phyloP scores from a whole-genome alignment of 345 rosid genomes.

The Gossypium mustelinum region DNA sequence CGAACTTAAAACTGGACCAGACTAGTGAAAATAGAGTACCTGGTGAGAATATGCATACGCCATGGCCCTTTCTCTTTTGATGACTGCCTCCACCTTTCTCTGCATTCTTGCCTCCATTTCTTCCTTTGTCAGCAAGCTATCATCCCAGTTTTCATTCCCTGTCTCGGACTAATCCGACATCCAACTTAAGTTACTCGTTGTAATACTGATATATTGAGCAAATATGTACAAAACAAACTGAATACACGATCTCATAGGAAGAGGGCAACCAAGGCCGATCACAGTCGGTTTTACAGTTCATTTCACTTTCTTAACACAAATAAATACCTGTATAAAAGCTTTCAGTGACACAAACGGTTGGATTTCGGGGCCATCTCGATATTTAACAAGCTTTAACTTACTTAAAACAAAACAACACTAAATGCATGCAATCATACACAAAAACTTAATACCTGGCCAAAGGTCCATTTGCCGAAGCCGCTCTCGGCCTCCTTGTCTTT shows the following conservation, averaged over 20 bases:
- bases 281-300: too few species aligned
- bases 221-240: not conserved
- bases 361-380: not conserved
- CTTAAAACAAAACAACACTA: not conserved
- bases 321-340: too few species aligned
- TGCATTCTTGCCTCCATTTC: slow-evolving; percentile 71
- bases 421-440: not conserved
- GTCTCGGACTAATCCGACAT: slow-evolving; percentile 52
- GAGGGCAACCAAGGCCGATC: too few species aligned
- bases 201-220: not conserved
- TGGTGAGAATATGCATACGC: slow-evolving; percentile 86
- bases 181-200: slow-evolving; percentile 14
- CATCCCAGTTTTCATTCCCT: slow-evolving; percentile 73
- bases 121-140: slow-evolving; percentile 69
- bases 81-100: slow-evolving; percentile 70
- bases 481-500: slow-evolving; percentile 51
- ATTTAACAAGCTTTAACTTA: not conserved
- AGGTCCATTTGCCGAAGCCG: slow-evolving; percentile 53
- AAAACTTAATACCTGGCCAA: slow-evolving; percentile 39
- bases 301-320: too few species aligned
- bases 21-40: slow-evolving; percentile 38
- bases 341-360: too few species aligned
- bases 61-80: slow-evolving; percentile 90
- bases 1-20: not conserved
- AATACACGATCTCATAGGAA: not conserved